Evolutionary conservation across 2,329 filamentous ascomycete genomes (phyloP).

Genomic region (Colletotrichum lindemuthianum): DNA sequence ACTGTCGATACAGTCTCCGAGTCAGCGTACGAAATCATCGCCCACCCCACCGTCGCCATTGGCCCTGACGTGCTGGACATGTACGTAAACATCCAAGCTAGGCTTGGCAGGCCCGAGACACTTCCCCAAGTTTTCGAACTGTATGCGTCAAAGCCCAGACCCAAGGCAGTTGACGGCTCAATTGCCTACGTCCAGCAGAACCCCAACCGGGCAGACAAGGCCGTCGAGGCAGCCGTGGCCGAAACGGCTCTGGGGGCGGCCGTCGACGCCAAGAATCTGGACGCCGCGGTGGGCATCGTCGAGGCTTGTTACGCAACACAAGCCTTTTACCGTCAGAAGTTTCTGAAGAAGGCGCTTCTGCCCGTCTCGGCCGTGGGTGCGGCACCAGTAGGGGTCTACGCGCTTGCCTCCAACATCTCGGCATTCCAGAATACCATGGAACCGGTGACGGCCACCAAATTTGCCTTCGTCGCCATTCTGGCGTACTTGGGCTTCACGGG

Average conservation of each 20-base stretch:
- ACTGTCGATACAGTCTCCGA: slow-evolving; percentile 64
- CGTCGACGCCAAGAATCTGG: slow-evolving; percentile 80
- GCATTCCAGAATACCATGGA: slow-evolving; percentile 81
- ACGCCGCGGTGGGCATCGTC: slow-evolving; percentile 79
- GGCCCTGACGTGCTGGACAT: slow-evolving; percentile 75
- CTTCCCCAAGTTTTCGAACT: slow-evolving; percentile 83
- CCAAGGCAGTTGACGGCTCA: slow-evolving; percentile 67
- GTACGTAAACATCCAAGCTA: slow-evolving; percentile 81
- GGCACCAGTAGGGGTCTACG: slow-evolving; percentile 75
- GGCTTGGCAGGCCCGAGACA: slow-evolving; percentile 77
- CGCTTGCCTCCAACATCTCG: slow-evolving; percentile 74
- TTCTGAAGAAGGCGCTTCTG: slow-evolving; percentile 70
- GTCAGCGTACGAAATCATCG: slow-evolving; percentile 75
- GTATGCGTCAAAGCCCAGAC: slow-evolving; percentile 84
- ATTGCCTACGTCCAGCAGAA: slow-evolving; percentile 71
- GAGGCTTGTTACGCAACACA: slow-evolving; percentile 74
- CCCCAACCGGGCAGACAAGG: slow-evolving; percentile 74
- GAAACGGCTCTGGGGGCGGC: slow-evolving; percentile 81
- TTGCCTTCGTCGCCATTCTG: slow-evolving; percentile 82
- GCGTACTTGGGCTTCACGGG: slow-evolving; percentile 86
- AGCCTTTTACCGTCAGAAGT: slow-evolving; percentile 74
- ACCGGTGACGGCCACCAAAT: slow-evolving; percentile 74
- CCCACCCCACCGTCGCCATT: slow-evolving; percentile 82
- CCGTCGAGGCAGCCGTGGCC: slow-evolving; percentile 77
- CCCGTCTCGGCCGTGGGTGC: slow-evolving; percentile 66